Conservation (phyloP, 2,329 filamentous ascomycete genomes). For the Ophiostoma sp. region DNA sequence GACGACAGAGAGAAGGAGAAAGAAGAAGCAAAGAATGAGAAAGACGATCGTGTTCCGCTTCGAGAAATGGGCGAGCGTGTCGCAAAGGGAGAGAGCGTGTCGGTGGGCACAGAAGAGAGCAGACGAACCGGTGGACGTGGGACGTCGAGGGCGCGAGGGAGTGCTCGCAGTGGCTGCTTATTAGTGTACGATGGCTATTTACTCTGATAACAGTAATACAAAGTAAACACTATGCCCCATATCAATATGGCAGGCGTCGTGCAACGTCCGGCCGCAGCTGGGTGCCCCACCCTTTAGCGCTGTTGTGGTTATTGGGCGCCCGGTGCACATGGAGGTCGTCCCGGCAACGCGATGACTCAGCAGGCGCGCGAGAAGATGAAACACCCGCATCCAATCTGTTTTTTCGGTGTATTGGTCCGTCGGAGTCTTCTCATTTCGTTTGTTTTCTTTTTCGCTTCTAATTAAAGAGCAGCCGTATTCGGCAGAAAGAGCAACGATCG, state of each 20-base stretch:
- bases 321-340: not conserved
- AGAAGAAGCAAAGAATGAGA: not conserved
- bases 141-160: not conserved
- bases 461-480: not conserved
- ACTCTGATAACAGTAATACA: not conserved
- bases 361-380: not conserved
- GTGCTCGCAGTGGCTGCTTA: not conserved
- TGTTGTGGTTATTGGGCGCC: not conserved
- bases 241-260: conserved; percentile 1
- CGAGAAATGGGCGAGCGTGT: not conserved
- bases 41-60: not conserved
- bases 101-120: not conserved
- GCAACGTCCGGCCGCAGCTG: not conserved
- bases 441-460: not conserved
- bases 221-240: conserved; percentile 4
- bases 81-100: not conserved
- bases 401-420: not conserved
- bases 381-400: not conserved
- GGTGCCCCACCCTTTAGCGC: not conserved
- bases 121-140: not conserved
- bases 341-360: not conserved
- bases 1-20: not conserved
- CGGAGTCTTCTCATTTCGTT: not conserved
- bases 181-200: not conserved
- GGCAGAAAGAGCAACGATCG: not conserved